Percentiles rank a stretch among this genome's conserved stretches.
These are phyloP conservation scores for Heliamphora pulchella DNA, from an alignment of 179 eudicot species.

Conservation along the genomic window DNA sequence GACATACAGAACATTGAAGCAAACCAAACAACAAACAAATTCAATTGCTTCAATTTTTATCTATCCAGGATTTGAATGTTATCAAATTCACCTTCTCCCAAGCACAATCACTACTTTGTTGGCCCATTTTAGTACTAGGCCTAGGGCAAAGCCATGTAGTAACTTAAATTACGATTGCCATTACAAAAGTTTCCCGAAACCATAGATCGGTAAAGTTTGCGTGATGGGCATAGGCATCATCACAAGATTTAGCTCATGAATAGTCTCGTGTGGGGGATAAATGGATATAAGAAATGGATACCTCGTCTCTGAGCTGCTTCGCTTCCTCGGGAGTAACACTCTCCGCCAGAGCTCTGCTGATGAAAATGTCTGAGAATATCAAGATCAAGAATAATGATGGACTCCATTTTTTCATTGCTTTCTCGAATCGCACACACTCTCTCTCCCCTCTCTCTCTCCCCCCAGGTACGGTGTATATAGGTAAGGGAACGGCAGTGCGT, in stretches of 20 bases:
- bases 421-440: neutral
- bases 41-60: neutral
- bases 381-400: constrained; percentile 13
- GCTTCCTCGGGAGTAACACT: constrained; percentile 78
- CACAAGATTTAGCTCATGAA: neutral
- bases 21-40: neutral
- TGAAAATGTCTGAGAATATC: constrained; percentile 22
- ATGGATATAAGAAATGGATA: constrained; percentile 9
- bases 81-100: neutral
- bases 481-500: neutral
- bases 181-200: neutral
- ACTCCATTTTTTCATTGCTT: constrained; percentile 17
- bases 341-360: constrained; percentile 37
- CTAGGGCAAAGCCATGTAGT: neutral
- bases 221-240: neutral
- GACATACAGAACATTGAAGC: neutral
- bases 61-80: neutral
- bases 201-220: neutral
- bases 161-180: neutral
- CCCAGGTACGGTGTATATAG: neutral
- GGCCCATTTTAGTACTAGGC: neutral
- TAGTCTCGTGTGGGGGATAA: neutral
- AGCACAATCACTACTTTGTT: no score
- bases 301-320: constrained; percentile 83
- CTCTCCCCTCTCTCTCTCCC: neutral